Conservation (phyloP, 768 basidiomycete species). For the Plicaturopsis crispa region DNA sequence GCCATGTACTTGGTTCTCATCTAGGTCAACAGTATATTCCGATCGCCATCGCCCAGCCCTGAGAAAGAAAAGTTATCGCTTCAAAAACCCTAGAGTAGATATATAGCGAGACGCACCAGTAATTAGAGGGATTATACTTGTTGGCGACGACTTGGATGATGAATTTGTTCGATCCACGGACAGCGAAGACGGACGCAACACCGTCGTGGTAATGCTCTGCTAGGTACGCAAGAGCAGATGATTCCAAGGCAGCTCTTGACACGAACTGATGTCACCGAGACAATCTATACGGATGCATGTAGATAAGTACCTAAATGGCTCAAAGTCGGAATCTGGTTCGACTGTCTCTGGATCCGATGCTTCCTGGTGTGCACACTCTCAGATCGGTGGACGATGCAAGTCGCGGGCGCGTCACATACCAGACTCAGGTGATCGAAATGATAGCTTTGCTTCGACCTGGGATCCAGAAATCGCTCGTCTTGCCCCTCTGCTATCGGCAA, state of each 20-base stretch:
- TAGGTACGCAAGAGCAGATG: slow-evolving; percentile 59
- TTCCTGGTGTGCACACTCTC: slow-evolving; percentile 38
- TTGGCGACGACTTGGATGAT: slow-evolving; percentile 86
- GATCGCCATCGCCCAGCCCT: slow-evolving; percentile 98
- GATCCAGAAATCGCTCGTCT: slow-evolving; percentile 76
- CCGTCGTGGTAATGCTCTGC: slow-evolving; percentile 80
- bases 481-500: slow-evolving; percentile 33
- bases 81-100: slow-evolving; percentile 6
- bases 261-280: background rate
- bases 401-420: too few species aligned
- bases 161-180: slow-evolving; percentile 39
- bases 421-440: slow-evolving; percentile 79
- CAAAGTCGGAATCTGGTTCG: slow-evolving; percentile 56
- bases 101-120: slow-evolving; percentile 52
- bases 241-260: slow-evolving; percentile 62
- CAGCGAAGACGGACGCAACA: slow-evolving; percentile 64
- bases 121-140: slow-evolving; percentile 91
- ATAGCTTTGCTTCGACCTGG: slow-evolving; percentile 71
- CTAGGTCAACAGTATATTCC: slow-evolving; percentile 69
- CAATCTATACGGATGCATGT: background rate
- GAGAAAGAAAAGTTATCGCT: slow-evolving; percentile 1
- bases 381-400: too few species aligned
- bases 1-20: slow-evolving; percentile 56
- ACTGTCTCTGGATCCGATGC: slow-evolving; percentile 63
- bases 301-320: slow-evolving; percentile 65